Evolutionary conservation across 1,139 yeast genomes (phyloP).

Genomic region (Scheffersomyces stambukii): DNA sequence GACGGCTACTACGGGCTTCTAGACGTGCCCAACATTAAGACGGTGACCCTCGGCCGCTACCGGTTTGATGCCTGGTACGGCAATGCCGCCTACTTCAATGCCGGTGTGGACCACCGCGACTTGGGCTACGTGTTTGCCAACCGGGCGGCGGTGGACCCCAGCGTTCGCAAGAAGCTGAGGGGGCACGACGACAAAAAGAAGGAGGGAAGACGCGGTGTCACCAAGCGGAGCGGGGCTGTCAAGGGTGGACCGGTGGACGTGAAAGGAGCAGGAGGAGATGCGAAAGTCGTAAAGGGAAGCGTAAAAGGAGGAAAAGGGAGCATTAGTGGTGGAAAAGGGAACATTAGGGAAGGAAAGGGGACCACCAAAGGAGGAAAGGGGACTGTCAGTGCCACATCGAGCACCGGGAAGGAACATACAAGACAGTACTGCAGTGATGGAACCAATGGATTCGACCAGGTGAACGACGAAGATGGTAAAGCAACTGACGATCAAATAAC

Average conservation of each 20-base stretch:
- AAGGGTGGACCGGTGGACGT: too few relatives aligned
- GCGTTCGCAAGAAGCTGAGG: slow-evolving; percentile 11
- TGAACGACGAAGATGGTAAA: too few relatives aligned
- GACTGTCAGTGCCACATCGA: not conserved
- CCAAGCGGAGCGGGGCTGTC: too few relatives aligned
- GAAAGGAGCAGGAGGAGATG: slow-evolving; percentile 4
- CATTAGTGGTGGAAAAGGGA: slow-evolving; percentile 2
- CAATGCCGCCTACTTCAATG: slow-evolving; percentile 65
- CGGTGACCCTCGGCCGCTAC: slow-evolving; percentile 61
- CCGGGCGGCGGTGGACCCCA: slow-evolving; percentile 17
- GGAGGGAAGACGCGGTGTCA: too few relatives aligned
- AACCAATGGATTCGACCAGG: too few relatives aligned
- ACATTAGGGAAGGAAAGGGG: not conserved
- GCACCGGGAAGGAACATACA: too few relatives aligned
- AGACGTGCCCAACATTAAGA: slow-evolving; percentile 55
- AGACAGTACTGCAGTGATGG: too few relatives aligned
- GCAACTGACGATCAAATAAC: too few relatives aligned
- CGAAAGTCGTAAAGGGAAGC: not conserved
- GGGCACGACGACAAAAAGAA: too few relatives aligned
- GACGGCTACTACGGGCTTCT: slow-evolving; percentile 55
- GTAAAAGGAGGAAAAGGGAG: not conserved
- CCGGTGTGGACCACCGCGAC: slow-evolving; percentile 18
- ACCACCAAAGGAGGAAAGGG: not conserved
- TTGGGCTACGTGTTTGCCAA: slow-evolving; percentile 26
- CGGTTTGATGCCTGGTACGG: slow-evolving; percentile 84